Evolutionary conservation across 352 stramenopile genomes (phyloP).

Genomic region (Pythium biforme): DNA sequence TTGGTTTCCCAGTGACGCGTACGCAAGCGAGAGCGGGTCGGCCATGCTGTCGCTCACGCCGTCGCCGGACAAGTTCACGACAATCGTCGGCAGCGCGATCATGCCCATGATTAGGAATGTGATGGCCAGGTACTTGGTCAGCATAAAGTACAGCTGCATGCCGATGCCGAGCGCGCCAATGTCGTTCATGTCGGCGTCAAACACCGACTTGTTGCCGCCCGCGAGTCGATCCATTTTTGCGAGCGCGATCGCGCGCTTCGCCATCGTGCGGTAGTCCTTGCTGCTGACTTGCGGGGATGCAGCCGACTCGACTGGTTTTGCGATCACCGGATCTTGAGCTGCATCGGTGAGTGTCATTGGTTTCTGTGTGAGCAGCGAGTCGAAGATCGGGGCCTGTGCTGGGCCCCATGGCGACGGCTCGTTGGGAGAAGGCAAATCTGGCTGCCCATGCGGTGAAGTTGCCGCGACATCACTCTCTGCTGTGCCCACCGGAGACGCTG

Average conservation of each 20-base stretch:
- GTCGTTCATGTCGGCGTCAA: conserved; percentile 59
- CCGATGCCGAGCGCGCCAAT: conserved; percentile 82
- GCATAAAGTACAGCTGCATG: conserved; percentile 81
- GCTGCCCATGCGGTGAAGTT: too few relatives aligned
- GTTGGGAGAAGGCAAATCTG: neutral
- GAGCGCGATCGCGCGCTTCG: conserved; percentile 37
- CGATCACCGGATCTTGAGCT: neutral
- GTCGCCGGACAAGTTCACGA: conserved; percentile 61
- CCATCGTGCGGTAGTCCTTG: conserved; percentile 54
- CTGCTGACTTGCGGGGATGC: conserved; percentile 26
- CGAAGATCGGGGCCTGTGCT: neutral
- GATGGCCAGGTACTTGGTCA: conserved; percentile 68
- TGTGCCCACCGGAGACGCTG: neutral
- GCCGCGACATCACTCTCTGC: neutral
- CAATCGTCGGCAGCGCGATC: conserved; percentile 54
- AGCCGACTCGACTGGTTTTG: neutral
- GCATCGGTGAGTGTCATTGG: neutral
- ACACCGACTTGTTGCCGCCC: conserved; percentile 54
- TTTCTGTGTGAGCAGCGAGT: neutral
- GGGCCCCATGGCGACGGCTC: conserved; percentile 1
- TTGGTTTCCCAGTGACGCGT: conserved; percentile 75
- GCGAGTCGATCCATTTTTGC: conserved; percentile 55
- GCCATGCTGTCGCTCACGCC: conserved; percentile 60
- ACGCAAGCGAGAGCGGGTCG: conserved; percentile 66
- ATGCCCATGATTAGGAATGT: conserved; percentile 73